phyloP scores from a whole-genome alignment of 176 grass and related monocot genomes.

The Saccharum spontaneum region DNA sequence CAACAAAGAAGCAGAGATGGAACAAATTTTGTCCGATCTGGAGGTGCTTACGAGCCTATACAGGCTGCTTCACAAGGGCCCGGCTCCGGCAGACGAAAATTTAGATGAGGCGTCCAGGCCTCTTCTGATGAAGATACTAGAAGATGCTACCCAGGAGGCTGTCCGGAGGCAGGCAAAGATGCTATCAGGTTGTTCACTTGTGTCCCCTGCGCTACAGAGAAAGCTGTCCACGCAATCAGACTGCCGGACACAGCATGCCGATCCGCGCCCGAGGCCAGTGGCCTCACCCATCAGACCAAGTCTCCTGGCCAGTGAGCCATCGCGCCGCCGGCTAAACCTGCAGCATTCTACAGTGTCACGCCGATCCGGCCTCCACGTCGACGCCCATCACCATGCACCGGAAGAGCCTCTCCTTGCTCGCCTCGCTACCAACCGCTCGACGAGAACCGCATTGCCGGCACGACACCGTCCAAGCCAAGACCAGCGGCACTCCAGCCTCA shows the following conservation, averaged over 20 bases:
- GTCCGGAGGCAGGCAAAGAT: constrained; percentile 51
- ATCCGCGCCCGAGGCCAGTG: background rate
- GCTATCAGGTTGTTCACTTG: background rate
- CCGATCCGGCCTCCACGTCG: background rate
- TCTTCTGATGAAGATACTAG: constrained; percentile 64
- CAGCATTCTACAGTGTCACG: constrained; percentile 20
- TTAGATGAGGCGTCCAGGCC: constrained; percentile 53
- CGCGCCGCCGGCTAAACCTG: background rate
- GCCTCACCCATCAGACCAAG: background rate
- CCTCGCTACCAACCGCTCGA: constrained; percentile 21
- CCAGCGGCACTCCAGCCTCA: background rate
- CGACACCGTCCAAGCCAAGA: background rate
- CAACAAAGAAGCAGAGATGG: constrained; percentile 25
- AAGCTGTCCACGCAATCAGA: constrained; percentile 18
- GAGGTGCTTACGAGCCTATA: constrained; percentile 59
- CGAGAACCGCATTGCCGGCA: constrained; percentile 18
- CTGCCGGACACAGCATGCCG: background rate
- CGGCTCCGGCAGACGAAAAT: background rate
- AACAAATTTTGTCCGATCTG: constrained; percentile 51
- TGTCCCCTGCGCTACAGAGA: constrained; percentile 26
- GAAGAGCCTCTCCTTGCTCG: background rate
- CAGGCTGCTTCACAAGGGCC: constrained; percentile 44
- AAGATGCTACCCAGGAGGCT: constrained; percentile 50
- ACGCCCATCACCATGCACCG: background rate
- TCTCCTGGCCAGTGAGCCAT: background rate